Evolutionary conservation across 306 rosid genomes (phyloP).

Genomic region (Elaeagnus macrophylla): DNA sequence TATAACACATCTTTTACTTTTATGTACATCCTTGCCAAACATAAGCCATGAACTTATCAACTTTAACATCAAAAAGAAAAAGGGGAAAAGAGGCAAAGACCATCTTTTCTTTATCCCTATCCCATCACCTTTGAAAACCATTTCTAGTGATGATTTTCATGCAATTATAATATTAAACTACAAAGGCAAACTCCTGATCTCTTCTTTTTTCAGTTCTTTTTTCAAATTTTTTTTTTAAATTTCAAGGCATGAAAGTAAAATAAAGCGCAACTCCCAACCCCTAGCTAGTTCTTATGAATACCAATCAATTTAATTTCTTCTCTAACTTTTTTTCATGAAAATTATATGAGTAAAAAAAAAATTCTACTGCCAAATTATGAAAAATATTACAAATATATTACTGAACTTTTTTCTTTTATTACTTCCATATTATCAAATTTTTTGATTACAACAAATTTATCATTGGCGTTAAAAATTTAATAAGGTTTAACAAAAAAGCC

Average conservation of each 20-base stretch:
- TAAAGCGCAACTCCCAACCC: slow-evolving; percentile 26
- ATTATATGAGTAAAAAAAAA: slow-evolving; percentile 13
- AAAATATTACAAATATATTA: too few relatives aligned
- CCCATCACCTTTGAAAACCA: slow-evolving; percentile 45
- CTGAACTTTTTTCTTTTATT: too few relatives aligned
- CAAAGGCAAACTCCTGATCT: slow-evolving; percentile 13
- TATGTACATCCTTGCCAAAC: slow-evolving; percentile 35
- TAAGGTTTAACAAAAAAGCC: too few relatives aligned
- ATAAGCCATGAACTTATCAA: slow-evolving; percentile 29
- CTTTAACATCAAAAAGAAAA: slow-evolving; percentile 49
- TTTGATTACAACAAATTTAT: too few relatives aligned
- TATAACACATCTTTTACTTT: slow-evolving; percentile 18
- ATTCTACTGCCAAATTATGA: too few relatives aligned
- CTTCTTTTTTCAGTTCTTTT: slow-evolving; percentile 2
- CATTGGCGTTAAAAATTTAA: too few relatives aligned
- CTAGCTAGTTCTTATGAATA: too few relatives aligned
- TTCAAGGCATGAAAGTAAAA: slow-evolving; percentile 50
- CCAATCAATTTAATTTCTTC: too few relatives aligned
- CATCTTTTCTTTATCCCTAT: slow-evolving; percentile 40
- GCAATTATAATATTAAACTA: slow-evolving; percentile 34
- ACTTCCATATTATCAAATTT: too few relatives aligned
- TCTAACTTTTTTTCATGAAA: too few relatives aligned
- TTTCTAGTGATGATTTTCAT: slow-evolving; percentile 56
- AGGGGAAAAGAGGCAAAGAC: slow-evolving; percentile 39
- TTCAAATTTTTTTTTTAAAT: slow-evolving; percentile 35